Evolutionary conservation across 2,329 filamentous ascomycete species (phyloP).

Genomic region (Ceratocystis ficicola): DNA sequence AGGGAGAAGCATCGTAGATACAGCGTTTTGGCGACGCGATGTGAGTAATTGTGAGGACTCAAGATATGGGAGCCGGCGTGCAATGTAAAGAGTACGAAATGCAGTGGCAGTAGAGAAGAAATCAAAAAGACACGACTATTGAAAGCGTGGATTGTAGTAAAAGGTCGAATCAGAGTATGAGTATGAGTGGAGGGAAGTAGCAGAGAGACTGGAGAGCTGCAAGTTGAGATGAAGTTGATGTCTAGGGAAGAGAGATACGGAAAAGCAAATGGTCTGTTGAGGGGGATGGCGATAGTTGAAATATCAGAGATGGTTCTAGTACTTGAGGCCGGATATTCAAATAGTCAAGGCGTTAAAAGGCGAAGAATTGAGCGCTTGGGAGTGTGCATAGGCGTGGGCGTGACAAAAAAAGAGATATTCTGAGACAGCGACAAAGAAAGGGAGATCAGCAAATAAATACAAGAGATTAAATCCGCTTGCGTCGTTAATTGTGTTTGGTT

Average conservation of each 20-base stretch:
- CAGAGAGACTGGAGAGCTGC: not conserved
- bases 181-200: not conserved
- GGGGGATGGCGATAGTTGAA: conserved; percentile 19
- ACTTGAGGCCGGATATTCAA: not conserved
- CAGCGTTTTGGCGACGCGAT: not conserved
- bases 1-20: conserved; percentile 43
- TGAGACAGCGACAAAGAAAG: conserved; percentile 6
- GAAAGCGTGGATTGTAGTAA: not conserved
- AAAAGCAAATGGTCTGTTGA: conserved; percentile 5
- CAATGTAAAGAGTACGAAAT: conserved; percentile 1
- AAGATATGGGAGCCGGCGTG: not conserved
- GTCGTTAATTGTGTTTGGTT: not conserved
- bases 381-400: not conserved
- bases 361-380: not conserved
- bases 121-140: conserved; percentile 11
- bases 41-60: too few species aligned
- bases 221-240: not conserved
- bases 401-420: conserved; percentile 11
- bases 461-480: conserved; percentile 13
- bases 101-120: not conserved
- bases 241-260: conserved; percentile 10
- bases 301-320: conserved; percentile 14
- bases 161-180: not conserved
- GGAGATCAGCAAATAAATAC: not conserved
- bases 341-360: not conserved